Base-by-base conservation (phyloP, 345 rosid genomes). In the Firmiana major region DNA sequence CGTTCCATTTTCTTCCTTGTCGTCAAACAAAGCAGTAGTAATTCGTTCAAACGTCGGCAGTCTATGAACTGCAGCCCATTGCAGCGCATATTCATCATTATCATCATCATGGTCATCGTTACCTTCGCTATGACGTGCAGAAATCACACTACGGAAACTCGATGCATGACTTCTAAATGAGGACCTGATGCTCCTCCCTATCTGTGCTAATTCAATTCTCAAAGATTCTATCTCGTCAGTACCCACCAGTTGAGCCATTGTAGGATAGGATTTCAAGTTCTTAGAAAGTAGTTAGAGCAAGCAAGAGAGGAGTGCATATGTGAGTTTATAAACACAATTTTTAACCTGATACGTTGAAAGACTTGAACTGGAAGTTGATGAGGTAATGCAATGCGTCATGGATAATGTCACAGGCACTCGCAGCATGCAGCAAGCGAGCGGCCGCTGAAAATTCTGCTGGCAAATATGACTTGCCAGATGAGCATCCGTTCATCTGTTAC, bases 161-260 rank as follows among this genome's bases (percentile, higher is more conserved):
- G 84, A 78, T 1, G 53, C 60, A 3, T 53, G 79, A 17, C 78
- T 78, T 75, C 86, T 74, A 58, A 86, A 86, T 3, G 87, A 84
- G 34, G 83, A 82, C 45, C 86, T 80, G 54, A 77, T 66, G 83
- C 86, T 84, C 78, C 84, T 86, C 75, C 84, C 89, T 19, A 85
- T 59, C 73, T 85, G 88, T 21, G 85, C 65, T 40, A 84, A 79
- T 84, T 87, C 89, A 45, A 72, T 77, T 26, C 85, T 54, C 15
- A 81, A 43, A 31, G 86, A 80, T 72, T 84, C 87, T 34, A 84
- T 79, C 73, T 80, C 86, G 36, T 82, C 82, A 16, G 79, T 43
- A 21, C 82, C 88, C 3, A 70, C 83, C 22, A 83, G 65, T 66
- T 76, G 83, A 75, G 83, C 83, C 85, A 77, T 77, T 77, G 17